phyloP scores from a whole-genome alignment of 345 rosid genomes.

The Gossypium anomalum region DNA sequence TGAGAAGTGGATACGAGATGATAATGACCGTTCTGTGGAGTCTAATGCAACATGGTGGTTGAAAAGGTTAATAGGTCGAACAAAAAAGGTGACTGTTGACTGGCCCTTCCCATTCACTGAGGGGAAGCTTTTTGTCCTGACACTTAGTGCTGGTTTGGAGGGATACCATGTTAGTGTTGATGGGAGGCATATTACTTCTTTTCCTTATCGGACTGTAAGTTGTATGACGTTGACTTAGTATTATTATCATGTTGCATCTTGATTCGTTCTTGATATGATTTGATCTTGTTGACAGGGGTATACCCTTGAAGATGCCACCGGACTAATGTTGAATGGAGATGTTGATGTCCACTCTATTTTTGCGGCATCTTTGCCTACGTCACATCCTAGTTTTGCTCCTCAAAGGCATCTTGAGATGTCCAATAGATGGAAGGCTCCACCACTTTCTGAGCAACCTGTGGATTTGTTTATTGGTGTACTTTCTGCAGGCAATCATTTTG shows the following conservation, averaged over 20 bases:
- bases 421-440: slow-evolving; percentile 73
- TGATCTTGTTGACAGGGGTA: slow-evolving; percentile 49
- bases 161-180: slow-evolving; percentile 86
- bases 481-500: slow-evolving; percentile 91
- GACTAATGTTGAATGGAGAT: slow-evolving; percentile 71
- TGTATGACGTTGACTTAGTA: background rate
- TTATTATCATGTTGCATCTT: slow-evolving; percentile 11
- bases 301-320: slow-evolving; percentile 81
- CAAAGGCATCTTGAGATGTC: slow-evolving; percentile 82
- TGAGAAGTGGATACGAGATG: slow-evolving; percentile 93
- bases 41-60: slow-evolving; percentile 89
- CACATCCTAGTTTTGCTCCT: slow-evolving; percentile 84
- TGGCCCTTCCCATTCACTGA: slow-evolving; percentile 90
- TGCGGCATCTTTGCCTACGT: slow-evolving; percentile 77
- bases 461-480: slow-evolving; percentile 86
- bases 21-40: slow-evolving; percentile 56
- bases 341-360: slow-evolving; percentile 72
- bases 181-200: slow-evolving; percentile 88
- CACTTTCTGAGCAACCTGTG: slow-evolving; percentile 36
- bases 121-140: slow-evolving; percentile 76
- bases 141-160: slow-evolving; percentile 87
- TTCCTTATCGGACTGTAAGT: slow-evolving; percentile 92
- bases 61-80: slow-evolving; percentile 63
- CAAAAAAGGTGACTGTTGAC: slow-evolving; percentile 62
- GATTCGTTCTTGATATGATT: slow-evolving; percentile 18